Evolutionary conservation across 257 asterid genomes (phyloP), one percentile per base, ranked within the genome.

Genomic region (Scutellaria barbata): DNA sequence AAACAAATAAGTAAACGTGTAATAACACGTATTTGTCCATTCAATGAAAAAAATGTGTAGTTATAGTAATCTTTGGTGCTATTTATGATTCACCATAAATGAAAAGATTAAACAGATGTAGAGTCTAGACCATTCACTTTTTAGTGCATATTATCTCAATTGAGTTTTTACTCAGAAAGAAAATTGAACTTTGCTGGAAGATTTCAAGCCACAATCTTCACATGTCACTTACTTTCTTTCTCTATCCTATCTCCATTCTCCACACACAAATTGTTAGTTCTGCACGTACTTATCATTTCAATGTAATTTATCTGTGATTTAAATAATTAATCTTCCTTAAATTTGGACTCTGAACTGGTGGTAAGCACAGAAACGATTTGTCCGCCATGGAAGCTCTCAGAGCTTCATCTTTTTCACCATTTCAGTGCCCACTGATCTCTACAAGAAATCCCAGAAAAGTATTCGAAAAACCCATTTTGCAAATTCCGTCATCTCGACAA

Each of bases 371-470:
- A 16, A 35, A 13, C 42, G 9, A 56, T 35, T 10, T 16, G 41
- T 63, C 81, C 7, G 80, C 74, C 85, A 88, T 90, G 95, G 88
- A 84, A 77, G 88, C 86, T 80, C 74, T 90, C 56, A 75, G 53
- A 72, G 84, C 85, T 73, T 78, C 85, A 37, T 22, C 86, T 33
- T 77, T 80, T 16, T 63, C 85, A 50, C 59, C 83, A 10, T 48
- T 80, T 11, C 76, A 45, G 33, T 56, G 59, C 74, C 58, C 77
- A 7, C 45, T 20, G 20, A 69, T 63, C 71, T 64, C 78, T 6
- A 7, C 73, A 4, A 53, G 66, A 57, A 76, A 39, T 11, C 63
- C 73, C 58, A 72, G 6, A 64, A 48, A 25, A 52, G 48, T 7
- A 55, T 18, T 14, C 11, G 57, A 40, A 18, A 81, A 61, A 20